phyloP scores from a whole-genome alignment of 129 eudicot genomes.

The Sambucus nigra region DNA sequence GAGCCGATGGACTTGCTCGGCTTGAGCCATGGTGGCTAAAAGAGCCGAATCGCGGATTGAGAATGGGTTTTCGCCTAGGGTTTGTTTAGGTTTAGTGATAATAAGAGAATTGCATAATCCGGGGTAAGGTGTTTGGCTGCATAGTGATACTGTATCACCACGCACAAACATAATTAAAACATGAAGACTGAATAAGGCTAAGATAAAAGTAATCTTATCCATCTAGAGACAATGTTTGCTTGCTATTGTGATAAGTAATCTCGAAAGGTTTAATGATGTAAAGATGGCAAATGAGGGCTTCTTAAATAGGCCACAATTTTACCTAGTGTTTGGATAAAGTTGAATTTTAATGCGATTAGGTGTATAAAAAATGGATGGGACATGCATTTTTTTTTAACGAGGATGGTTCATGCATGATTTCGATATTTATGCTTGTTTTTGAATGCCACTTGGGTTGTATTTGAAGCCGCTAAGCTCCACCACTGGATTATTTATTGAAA shows the following conservation, averaged over 20 bases:
- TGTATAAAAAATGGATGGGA: background rate
- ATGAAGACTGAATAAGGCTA: conserved; percentile 17
- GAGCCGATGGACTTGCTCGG: conserved; percentile 32
- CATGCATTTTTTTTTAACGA: too few relatives aligned
- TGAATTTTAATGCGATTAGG: background rate
- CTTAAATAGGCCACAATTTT: conserved; percentile 27
- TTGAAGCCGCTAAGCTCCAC: background rate
- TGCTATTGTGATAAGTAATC: conserved; percentile 6
- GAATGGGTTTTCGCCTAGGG: conserved; percentile 13
- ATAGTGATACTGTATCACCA: conserved; percentile 30
- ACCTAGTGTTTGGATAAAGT: background rate
- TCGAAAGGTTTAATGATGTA: conserved; percentile 13
- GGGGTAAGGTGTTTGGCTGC: conserved; percentile 54
- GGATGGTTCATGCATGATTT: conserved; percentile 32
- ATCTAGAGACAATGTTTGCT: conserved; percentile 9
- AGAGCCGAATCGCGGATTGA: conserved; percentile 30
- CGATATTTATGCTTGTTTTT: background rate
- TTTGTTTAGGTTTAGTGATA: conserved; percentile 18
- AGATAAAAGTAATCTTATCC: conserved; percentile 21
- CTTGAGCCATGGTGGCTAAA: conserved; percentile 38
- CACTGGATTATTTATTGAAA: conserved; percentile 4
- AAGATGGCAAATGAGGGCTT: background rate
- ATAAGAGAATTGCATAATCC: conserved; percentile 45
- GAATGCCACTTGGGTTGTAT: background rate
- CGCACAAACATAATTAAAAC: conserved; percentile 22